Evolutionary conservation across 164 flowering plant species (phyloP), one percentile per base, ranked within the genome.

Genomic region (Protea cynaroides): DNA sequence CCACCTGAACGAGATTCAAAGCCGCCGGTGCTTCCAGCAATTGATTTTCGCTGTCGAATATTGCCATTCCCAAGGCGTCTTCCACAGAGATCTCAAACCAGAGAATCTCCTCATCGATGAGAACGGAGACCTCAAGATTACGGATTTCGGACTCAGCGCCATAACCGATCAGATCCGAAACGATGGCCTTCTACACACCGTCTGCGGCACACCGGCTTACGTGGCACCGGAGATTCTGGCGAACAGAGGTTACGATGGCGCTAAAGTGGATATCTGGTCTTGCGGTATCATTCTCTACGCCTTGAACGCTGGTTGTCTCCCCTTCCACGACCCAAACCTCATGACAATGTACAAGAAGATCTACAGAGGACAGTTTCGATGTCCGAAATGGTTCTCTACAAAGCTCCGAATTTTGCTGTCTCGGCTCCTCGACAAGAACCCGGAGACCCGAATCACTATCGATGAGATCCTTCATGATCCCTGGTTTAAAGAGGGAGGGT

Each of bases 201-300:
- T 83, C 1, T 88, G 95, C 75, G 89, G 93, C 0, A 87, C 93
- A 1, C 92, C 92, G 1, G 89, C 89, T 0, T 87, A 84, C 66
- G 85, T 84, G 44, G 89, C 93, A 0, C 93, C 93, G 21, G 93
- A 87, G 72, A 75, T 87, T 21, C 74, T 85, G 9, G 76, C 79
- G 8, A 80, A 80, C 74, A 83, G 79, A 63, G 90, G 93, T 22
- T 87, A 87, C 72, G 81, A 80, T 25, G 89, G 88, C 0, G 82
- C 85, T 0, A 82, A 80, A 66, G 79, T 80, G 3, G 93, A 88
- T 29, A 46, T 86, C 1, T 88, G 94, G 94, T 84, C 94, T 0
- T 88, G 89, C 72, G 90, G 94, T 38, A 38, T 88, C 71, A 73
- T 86, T 11, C 67, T 88, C 19, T 88, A 49, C 55, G 86, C 83